These are phyloP conservation scores for Lanmaoa rubissima DNA, from an alignment of 768 basidiomycete genomes.

Conservation along the genomic window DNA sequence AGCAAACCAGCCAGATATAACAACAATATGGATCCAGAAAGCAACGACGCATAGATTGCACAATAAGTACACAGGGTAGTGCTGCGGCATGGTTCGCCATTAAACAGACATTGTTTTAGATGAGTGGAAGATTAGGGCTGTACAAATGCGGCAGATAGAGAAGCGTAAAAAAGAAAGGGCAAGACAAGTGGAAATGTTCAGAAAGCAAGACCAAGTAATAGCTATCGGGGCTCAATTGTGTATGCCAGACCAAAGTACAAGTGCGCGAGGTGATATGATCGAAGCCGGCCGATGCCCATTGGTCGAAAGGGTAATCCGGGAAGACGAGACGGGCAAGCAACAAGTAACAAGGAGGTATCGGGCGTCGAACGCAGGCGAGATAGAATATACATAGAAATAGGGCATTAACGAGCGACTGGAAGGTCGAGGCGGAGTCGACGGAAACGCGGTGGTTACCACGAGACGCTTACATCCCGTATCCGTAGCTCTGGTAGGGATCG, in stretches of 20 bases:
- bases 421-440: constrained; percentile 10
- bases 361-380: constrained; percentile 32
- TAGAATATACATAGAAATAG: constrained; percentile 40
- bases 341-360: constrained; percentile 34
- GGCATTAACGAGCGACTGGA: constrained; percentile 31
- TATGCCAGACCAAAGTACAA: constrained; percentile 73
- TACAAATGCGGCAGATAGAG: constrained; percentile 48
- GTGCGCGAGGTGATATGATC: constrained; percentile 56
- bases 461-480: constrained; percentile 71
- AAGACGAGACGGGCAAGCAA: constrained; percentile 40
- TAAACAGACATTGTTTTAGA: constrained; percentile 43
- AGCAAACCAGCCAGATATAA: not conserved
- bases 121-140: constrained; percentile 37
- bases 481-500: constrained; percentile 79
- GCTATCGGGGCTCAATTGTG: constrained; percentile 38
- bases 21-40: constrained; percentile 7
- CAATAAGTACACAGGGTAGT: constrained; percentile 40
- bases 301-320: constrained; percentile 32
- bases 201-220: constrained; percentile 38
- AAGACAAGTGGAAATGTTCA: constrained; percentile 29
- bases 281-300: constrained; percentile 36
- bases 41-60: constrained; percentile 37
- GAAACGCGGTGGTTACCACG: constrained; percentile 28
- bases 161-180: constrained; percentile 16
- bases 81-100: constrained; percentile 37